phyloP scores from a whole-genome alignment of 352 stramenopile species.

The Phytophthora melonis region DNA sequence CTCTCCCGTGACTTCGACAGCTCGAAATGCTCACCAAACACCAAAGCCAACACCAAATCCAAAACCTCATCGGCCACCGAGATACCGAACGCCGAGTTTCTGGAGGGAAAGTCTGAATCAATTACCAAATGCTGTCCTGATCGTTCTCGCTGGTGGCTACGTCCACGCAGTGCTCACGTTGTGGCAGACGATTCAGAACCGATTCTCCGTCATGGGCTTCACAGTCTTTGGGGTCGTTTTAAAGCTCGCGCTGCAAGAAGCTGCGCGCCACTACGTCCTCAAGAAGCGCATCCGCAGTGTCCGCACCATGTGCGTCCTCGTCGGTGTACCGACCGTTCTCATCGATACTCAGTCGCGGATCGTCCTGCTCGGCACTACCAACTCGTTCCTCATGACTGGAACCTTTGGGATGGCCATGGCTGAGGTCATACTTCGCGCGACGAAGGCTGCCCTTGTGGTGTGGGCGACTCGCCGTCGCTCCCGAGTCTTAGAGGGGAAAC shows the following conservation, averaged over 20 bases:
- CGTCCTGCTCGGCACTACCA: conserved; percentile 36
- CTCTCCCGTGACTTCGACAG: background rate
- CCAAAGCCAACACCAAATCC: too few relatives aligned
- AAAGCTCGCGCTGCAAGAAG: conserved; percentile 50
- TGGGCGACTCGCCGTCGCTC: conserved; percentile 30
- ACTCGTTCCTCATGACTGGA: conserved; percentile 18
- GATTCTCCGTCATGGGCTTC: conserved; percentile 25
- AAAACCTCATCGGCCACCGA: conserved; percentile 6
- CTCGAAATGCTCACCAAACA: background rate
- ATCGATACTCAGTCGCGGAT: conserved; percentile 60
- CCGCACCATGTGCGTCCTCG: conserved; percentile 52
- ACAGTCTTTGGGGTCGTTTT: conserved; percentile 33
- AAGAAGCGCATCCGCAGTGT: conserved; percentile 42
- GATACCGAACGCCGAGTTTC: conserved; percentile 9
- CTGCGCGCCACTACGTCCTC: conserved; percentile 30
- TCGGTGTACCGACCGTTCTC: conserved; percentile 51
- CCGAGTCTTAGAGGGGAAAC: conserved; percentile 22
- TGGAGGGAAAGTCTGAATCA: conserved; percentile 12
- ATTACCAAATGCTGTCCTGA: conserved; percentile 12
- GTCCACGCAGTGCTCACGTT: conserved; percentile 33
- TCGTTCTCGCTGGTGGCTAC: conserved; percentile 30
- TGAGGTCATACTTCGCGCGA: conserved; percentile 33
- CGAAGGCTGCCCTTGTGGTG: conserved; percentile 37
- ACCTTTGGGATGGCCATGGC: conserved; percentile 36
- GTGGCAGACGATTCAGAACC: conserved; percentile 8